Conservation (phyloP, 306 rosid genomes). For the Argentina anserina region DNA sequence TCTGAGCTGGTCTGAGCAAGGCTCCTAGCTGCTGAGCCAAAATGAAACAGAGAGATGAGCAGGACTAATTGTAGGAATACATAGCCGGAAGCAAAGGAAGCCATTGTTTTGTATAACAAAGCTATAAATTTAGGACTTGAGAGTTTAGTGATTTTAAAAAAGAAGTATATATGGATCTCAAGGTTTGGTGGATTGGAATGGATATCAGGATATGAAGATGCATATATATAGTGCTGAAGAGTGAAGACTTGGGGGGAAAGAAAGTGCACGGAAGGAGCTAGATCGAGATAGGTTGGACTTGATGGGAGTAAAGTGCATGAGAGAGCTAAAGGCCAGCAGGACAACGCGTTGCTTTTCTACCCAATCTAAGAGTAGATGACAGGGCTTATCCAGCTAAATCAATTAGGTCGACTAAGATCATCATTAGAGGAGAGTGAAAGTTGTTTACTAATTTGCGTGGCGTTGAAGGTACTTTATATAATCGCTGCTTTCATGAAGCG, state of each 20-base stretch:
- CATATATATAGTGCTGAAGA: background rate
- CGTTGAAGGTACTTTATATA: background rate
- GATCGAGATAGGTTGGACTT: background rate
- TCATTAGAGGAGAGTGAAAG: background rate
- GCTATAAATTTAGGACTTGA: background rate
- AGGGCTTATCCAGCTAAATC: background rate
- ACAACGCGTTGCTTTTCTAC: constrained; percentile 3
- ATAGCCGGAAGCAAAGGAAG: background rate
- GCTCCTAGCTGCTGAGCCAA: constrained; percentile 42
- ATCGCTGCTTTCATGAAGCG: background rate
- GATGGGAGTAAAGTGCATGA: background rate
- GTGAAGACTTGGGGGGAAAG: background rate
- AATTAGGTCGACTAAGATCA: background rate
- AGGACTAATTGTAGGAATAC: constrained; percentile 14
- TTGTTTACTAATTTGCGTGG: background rate
- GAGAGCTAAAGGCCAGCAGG: background rate
- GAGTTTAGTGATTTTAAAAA: background rate
- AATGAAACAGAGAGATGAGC: constrained; percentile 26
- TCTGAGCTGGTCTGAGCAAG: constrained; percentile 30
- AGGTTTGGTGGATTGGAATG: background rate
- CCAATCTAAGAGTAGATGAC: background rate
- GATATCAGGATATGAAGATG: background rate
- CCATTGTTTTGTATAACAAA: constrained; percentile 18
- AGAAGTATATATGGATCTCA: background rate
- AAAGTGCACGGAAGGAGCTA: background rate